Evolutionary conservation across 2,329 filamentous ascomycete species (phyloP), one percentile per base, ranked within the genome.

Genomic region (Shiraia bambusicola): DNA sequence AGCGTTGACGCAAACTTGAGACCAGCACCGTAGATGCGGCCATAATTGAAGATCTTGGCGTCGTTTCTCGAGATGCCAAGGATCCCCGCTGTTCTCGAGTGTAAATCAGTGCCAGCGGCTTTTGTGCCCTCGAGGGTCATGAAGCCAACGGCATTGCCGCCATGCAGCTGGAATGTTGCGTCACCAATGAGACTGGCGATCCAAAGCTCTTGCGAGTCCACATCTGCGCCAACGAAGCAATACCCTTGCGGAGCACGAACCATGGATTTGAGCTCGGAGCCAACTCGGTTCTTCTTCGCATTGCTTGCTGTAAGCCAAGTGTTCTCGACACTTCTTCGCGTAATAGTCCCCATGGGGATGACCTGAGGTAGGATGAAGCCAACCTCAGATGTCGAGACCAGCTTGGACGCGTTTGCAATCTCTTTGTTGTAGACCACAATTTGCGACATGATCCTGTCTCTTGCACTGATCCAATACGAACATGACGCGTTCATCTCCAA

Each of bases 61-160:
- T 96, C 84, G 59, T 96, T 96, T 47, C 93, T 81, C 2, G 89
- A 94, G 47, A 98, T 98, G 6, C 91, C 92, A 2, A 98, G 71
- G 42, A 98, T 98, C 5, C 80, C 78, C 1, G 93, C 94, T 19
- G 93, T 98, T 24, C 92, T 87, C 6, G 91, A 96, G 69, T 98
- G 92, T 41, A 97, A 72, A 67, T 98, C 92, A 0, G 92, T 98
- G 3, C 92, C 92, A 2, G 88, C 89, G 5, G 89, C 84, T 70
- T 98, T 97, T 35, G 89, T 93, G 11, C 93, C 92, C 72, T 98
- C 94, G 1, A 98, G 76, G 0, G 93, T 98, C 94, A 98, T 98
- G 74, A 98, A 98, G 0, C 94, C 93, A 44, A 98, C 88, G 1
- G 94, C 93, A 63, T 96, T 97, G 38, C 93, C 94, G 29, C 93